Evolutionary conservation across 2,329 filamentous ascomycete species (phyloP).

Genomic region (Pseudonectria buxi): DNA sequence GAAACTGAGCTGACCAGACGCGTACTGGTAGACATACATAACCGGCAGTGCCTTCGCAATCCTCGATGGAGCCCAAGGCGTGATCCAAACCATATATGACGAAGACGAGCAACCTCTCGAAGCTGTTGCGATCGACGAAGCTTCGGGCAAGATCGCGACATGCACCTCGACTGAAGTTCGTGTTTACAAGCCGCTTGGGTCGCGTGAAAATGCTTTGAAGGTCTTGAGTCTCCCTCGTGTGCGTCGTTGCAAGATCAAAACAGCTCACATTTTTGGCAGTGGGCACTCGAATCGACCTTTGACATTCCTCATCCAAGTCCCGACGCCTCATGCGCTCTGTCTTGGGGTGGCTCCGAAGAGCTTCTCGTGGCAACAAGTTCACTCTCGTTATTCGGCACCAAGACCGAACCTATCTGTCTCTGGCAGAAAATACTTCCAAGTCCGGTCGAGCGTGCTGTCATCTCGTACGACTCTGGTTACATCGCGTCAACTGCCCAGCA

Average conservation of each 20-base stretch:
- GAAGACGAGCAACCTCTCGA: conserved; percentile 64
- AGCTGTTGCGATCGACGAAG: conserved; percentile 74
- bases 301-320: conserved; percentile 28
- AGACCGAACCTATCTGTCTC: conserved; percentile 44
- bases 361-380: conserved; percentile 67
- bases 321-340: conserved; percentile 48
- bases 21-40: conserved; percentile 64
- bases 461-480: conserved; percentile 82
- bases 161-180: conserved; percentile 62
- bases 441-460: conserved; percentile 63
- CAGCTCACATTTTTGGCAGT: conserved; percentile 37
- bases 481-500: conserved; percentile 74
- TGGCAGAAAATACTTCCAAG: conserved; percentile 74
- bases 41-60: conserved; percentile 84
- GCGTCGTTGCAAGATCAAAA: conserved; percentile 1
- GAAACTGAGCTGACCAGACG: conserved; percentile 5
- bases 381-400: conserved; percentile 61
- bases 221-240: conserved; percentile 35
- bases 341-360: conserved; percentile 84
- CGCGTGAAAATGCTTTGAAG: conserved; percentile 66
- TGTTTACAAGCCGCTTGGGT: conserved; percentile 69
- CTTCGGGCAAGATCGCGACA: conserved; percentile 76
- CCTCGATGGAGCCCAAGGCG: conserved; percentile 63
- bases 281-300: conserved; percentile 58
- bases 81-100: conserved; percentile 88